Percentiles rank a stretch among this genome's conserved stretches.
Evolutionary conservation across 2,329 filamentous ascomycete species (phyloP).

Genomic region (Fusarium nematophilum): DNA sequence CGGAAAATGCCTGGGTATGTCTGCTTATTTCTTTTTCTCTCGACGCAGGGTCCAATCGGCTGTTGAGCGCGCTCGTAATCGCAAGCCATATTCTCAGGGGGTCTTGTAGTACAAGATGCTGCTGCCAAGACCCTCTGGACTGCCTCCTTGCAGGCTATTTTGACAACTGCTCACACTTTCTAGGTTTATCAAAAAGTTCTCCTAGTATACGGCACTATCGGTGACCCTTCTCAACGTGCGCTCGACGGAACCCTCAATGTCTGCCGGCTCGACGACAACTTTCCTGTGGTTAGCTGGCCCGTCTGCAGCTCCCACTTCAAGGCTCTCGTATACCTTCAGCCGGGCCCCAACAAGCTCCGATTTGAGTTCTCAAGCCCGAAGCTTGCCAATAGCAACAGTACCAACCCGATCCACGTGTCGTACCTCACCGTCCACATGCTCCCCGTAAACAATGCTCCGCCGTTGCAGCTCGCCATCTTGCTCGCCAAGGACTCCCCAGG

Average conservation of each 20-base stretch:
- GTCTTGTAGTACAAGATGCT: conserved; percentile 15
- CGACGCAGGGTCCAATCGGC: conserved; percentile 18
- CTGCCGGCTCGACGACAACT: conserved; percentile 84
- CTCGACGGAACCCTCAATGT: conserved; percentile 85
- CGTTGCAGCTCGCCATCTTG: conserved; percentile 88
- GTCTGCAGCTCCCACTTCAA: conserved; percentile 93
- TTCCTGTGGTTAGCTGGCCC: conserved; percentile 87
- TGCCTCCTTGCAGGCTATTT: conserved; percentile 1
- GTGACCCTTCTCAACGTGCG: conserved; percentile 73
- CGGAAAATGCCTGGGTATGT: conserved; percentile 86
- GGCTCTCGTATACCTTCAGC: conserved; percentile 87
- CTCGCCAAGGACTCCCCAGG: conserved; percentile 88
- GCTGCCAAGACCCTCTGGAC: conserved; percentile 15
- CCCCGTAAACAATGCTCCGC: conserved; percentile 80
- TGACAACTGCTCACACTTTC: conserved; percentile 38
- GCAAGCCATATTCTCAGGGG: conserved; percentile 27
- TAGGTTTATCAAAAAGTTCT: conserved; percentile 94
- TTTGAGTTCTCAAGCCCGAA: conserved; percentile 91
- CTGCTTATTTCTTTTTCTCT: conserved; percentile 30
- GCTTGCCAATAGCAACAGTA: conserved; percentile 74
- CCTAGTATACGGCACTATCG: conserved; percentile 83
- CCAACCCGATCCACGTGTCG: conserved; percentile 78
- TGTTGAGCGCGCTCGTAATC: conserved; percentile 16
- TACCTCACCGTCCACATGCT: conserved; percentile 89
- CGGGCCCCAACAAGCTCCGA: conserved; percentile 87